Percentiles rank a stretch among this genome's conserved stretches.
Evolutionary conservation across 2,329 filamentous ascomycete species (phyloP).

Genomic region (Venturia carpophila): DNA sequence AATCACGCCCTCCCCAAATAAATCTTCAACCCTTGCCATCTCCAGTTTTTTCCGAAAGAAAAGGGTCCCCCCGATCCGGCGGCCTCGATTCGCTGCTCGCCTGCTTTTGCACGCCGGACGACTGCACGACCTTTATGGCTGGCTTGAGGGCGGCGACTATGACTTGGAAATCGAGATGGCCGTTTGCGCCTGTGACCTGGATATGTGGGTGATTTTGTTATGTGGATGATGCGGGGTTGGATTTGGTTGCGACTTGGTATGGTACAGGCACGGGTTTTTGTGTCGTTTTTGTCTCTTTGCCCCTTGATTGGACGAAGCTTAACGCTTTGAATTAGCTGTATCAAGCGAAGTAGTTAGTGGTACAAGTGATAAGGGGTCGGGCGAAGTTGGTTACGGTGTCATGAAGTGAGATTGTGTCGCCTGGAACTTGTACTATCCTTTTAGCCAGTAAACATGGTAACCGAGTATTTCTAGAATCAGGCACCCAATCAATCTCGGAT

Average conservation of each 20-base stretch:
- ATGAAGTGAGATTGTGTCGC: no score
- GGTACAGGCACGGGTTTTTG: neutral
- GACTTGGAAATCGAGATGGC: constrained; percentile 32
- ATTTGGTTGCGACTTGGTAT: no score
- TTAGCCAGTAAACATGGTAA: no score
- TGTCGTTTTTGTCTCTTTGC: neutral
- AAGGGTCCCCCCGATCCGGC: constrained; percentile 27
- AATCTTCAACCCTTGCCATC: constrained; percentile 31
- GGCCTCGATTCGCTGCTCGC: constrained; percentile 24
- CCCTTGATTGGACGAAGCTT: no score
- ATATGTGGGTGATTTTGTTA: neutral
- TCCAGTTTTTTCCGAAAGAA: constrained; percentile 19
- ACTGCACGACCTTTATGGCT: constrained; percentile 34
- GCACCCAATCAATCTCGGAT: no score
- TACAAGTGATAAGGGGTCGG: no score
- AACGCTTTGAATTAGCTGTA: no score
- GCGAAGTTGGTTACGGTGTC: no score
- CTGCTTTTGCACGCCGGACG: constrained; percentile 29
- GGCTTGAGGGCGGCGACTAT: constrained; percentile 28
- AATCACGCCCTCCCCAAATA: constrained; percentile 32
- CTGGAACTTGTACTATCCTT: no score
- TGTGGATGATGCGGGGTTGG: neutral
- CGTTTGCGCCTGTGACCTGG: constrained; percentile 34
- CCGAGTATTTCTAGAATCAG: no score
- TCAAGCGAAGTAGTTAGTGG: no score